Base-by-base conservation (phyloP, 352 stramenopile species). In the Hyaloperonospora brassicae region DNA sequence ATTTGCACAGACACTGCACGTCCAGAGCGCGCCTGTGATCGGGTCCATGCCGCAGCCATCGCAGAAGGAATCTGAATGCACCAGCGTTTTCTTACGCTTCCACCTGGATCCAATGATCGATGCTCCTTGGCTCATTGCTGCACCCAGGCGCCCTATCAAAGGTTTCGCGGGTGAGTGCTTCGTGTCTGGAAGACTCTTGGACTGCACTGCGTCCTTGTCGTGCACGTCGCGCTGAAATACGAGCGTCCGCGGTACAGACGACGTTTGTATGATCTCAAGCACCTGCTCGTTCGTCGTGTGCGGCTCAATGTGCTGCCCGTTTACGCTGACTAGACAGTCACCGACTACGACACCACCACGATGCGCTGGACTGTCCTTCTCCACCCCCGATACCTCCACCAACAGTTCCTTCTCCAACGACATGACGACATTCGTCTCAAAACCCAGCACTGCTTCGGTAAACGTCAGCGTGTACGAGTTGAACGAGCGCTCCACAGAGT, bases 1-100 rank as follows among this genome's bases (percentile, higher is more conserved):
- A 61, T 85, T 77, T 5, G 75, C 57, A 46, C 81, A 92, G 8
- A 85, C 73, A 27, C 69, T 86, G 59, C 81, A 92, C 1, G 69
- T 79, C 75, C 74, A 92, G 0, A 92, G 61, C 10, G 67, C 59
- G 21, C 81, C 81, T 2, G 65, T 55, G 55, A 92, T 82, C 23
- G 81, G 74, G 27, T 86, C 71, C 57, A 88, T 70, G 23, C 76
- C 79, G 41, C 81, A 92, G 45, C 79, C 79, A 50, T 87, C 79
- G 42, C 81, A 92, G 50, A 82, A 82, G 27, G 76, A 70, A 55
- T 81, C 71, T 27, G 60, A 54, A 55, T 89, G 79, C 47, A 89
- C 74, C 0, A 82, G 56, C 22, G 68, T 64, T 65, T 87, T 86
- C 58, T 81, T 82, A 47, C 79, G 76, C 47, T 85, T 86, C 58